A percentile compares a stretch with the other conserved stretches of the same genome.
phyloP scores from a whole-genome alignment of 2,329 filamentous ascomycete genomes.

The Aspergillus udagawae region DNA sequence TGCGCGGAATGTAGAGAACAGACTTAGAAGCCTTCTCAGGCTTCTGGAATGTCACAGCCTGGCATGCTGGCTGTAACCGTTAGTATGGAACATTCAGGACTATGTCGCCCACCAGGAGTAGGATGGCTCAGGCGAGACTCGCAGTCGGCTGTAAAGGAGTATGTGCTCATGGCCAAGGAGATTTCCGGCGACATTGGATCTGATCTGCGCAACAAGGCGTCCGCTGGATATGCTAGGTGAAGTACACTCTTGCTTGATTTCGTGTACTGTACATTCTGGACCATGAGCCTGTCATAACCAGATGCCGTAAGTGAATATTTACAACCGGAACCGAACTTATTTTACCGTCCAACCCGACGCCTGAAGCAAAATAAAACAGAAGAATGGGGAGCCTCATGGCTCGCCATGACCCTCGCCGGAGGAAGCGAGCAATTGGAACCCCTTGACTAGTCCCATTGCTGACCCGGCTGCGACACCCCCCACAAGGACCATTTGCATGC shows the following conservation, averaged over 20 bases:
- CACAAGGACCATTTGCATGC: conserved; percentile 39
- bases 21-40: neutral
- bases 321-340: neutral
- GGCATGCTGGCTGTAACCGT: neutral
- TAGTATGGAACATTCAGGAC: neutral
- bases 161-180: neutral
- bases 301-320: neutral
- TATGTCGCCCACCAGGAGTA: neutral
- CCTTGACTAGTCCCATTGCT: conserved; percentile 39
- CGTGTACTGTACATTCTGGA: neutral
- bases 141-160: neutral
- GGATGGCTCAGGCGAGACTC: neutral
- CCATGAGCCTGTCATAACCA: neutral
- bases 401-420: conserved; percentile 4
- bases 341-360: neutral
- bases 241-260: neutral
- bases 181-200: neutral
- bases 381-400: conserved; percentile 1
- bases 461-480: conserved; percentile 38
- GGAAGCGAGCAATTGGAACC: conserved; percentile 31
- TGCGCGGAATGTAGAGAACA: neutral
- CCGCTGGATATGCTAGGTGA: neutral
- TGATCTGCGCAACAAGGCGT: neutral
- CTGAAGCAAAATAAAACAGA: neutral
- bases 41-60: neutral